Conservation (phyloP, 805 yeast species). For the Metschnikowia borealis region DNA sequence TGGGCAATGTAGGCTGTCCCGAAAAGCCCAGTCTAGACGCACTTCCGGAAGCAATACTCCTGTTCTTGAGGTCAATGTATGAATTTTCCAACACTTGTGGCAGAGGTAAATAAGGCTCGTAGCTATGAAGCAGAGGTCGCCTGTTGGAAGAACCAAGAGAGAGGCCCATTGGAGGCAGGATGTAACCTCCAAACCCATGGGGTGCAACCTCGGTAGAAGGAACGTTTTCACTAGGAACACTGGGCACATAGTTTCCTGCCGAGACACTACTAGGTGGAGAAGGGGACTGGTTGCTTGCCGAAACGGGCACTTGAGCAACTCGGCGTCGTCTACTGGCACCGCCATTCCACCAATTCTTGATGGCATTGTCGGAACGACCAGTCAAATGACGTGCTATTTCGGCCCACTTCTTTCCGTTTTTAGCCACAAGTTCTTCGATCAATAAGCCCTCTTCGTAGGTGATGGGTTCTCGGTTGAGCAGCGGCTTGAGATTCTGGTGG, state of each 20-base stretch:
- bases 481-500: slow-evolving; percentile 87
- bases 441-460: slow-evolving; percentile 77
- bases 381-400: slow-evolving; percentile 84
- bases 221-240: background rate
- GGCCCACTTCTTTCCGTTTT: slow-evolving; percentile 90
- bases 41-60: background rate
- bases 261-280: background rate
- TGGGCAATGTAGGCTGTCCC: slow-evolving; percentile 12
- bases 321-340: slow-evolving; percentile 82
- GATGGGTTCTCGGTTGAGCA: slow-evolving; percentile 76
- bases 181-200: background rate
- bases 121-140: background rate
- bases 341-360: slow-evolving; percentile 96
- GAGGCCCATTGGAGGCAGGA: background rate
- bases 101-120: background rate
- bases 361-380: slow-evolving; percentile 87
- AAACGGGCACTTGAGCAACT: slow-evolving; percentile 21
- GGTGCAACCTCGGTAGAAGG: background rate
- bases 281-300: background rate
- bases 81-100: background rate
- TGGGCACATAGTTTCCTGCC: background rate
- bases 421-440: slow-evolving; percentile 73
- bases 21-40: background rate
- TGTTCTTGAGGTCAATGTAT: slow-evolving; percentile 3
- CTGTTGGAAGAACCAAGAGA: background rate